Evolutionary conservation across 2,329 filamentous ascomycete genomes (phyloP), one percentile per base, ranked within the genome.

Genomic region (Aspergillus chevalieri): DNA sequence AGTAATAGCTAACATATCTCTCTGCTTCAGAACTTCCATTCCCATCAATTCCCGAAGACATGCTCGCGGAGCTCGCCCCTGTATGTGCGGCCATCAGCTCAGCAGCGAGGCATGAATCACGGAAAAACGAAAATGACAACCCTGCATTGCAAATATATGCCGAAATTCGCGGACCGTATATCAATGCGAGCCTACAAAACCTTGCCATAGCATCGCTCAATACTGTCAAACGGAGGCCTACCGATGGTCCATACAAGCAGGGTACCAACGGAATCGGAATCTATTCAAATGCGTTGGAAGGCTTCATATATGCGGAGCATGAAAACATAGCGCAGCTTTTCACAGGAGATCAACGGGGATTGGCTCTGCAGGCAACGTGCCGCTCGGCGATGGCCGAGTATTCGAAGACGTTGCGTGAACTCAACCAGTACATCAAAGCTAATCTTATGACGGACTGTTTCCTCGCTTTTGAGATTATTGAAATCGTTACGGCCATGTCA

Each of bases 401-500:
- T 58, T 84, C 86, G 5, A 84, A 89, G 58, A 96, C 93, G 0
- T 71, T 97, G 47, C 83, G 87, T 24, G 92, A 97, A 62, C 78
- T 98, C 28, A 96, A 97, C 67, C 79, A 82, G 45, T 91, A 96
- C 63, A 90, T 97, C 69, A 90, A 91, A 65, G 75, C 80, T 38
- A 91, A 96, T 63, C 74, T 96, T 36, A 81, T 84, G 57, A 95
- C 89, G 0, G 93, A 98, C 67, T 97, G 92, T 69, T 97, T 89
- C 66, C 79, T 98, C 44, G 90, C 90, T 6, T 98, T 95, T 66
- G 93, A 98, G 65, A 88, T 97, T 28, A 88, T 94, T 28, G 92
- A 95, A 61, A 88, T 96, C 52, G 83, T 97, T 43, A 87, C 89
- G 0, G 80, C 80, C 10, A 78, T 95, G 44, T 90, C 89, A 2